phyloP scores from a whole-genome alignment of 2,329 filamentous ascomycete genomes.

The Nigrospora osmanthi region DNA sequence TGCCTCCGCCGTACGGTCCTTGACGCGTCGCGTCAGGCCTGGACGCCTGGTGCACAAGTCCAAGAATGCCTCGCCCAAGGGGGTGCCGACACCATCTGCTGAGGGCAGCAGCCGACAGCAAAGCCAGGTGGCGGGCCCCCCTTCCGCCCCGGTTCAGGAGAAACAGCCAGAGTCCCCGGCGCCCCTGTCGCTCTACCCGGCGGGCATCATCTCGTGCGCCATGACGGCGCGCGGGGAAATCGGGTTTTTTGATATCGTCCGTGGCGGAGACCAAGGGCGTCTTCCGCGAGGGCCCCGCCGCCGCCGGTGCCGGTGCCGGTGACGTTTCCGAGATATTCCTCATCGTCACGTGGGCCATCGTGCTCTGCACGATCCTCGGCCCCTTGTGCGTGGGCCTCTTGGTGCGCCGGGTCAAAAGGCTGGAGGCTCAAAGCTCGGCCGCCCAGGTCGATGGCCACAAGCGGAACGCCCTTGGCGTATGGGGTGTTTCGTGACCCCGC shows the following conservation, averaged over 20 bases:
- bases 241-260: constrained; percentile 68
- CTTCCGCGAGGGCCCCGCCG: constrained; percentile 19
- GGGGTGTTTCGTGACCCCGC: constrained; percentile 16
- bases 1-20: too few species aligned
- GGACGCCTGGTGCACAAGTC: too few species aligned
- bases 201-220: constrained; percentile 53
- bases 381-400: constrained; percentile 40
- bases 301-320: background rate
- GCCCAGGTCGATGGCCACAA: constrained; percentile 2
- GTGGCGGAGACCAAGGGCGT: constrained; percentile 49
- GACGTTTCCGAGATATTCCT: constrained; percentile 37
- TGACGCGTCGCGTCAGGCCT: too few species aligned
- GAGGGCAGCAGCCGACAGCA: too few species aligned
- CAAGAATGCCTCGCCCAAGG: too few species aligned
- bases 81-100: too few species aligned
- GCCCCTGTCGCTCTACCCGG: constrained; percentile 58
- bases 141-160: background rate
- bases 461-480: constrained; percentile 17
- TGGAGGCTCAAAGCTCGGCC: constrained; percentile 13
- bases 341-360: constrained; percentile 47
- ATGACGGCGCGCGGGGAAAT: constrained; percentile 80
- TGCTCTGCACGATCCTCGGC: constrained; percentile 45
- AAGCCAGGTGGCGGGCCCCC: too few species aligned
- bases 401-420: constrained; percentile 30
- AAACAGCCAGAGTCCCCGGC: constrained; percentile 13